phyloP scores from a whole-genome alignment of 345 rosid genomes.

The Pistacia vera region DNA sequence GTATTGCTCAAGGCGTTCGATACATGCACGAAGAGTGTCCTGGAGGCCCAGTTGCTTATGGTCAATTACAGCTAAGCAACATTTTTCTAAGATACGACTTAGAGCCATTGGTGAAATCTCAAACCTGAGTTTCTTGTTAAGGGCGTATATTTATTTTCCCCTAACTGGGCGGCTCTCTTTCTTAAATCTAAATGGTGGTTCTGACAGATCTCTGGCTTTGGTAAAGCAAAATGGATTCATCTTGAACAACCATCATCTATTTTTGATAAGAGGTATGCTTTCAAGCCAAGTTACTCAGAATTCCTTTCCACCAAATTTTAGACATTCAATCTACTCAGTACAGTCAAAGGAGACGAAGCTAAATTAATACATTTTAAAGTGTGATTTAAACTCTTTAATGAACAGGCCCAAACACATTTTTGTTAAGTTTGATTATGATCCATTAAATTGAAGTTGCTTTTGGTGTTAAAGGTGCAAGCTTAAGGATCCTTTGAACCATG shows the following conservation, averaged over 20 bases:
- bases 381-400: no score
- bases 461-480: conserved; percentile 20
- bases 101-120: conserved; percentile 36
- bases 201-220: conserved; percentile 42
- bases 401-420: neutral
- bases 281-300: neutral
- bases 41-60: conserved; percentile 35
- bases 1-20: conserved; percentile 33
- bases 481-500: conserved; percentile 18
- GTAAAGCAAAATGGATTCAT: conserved; percentile 35
- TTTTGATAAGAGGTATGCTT: conserved; percentile 26
- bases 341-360: no score
- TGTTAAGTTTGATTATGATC: neutral
- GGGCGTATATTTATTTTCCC: neutral
- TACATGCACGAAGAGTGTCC: conserved; percentile 48
- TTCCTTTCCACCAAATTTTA: neutral
- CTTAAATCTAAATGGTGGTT: conserved; percentile 1
- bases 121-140: neutral
- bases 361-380: no score
- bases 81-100: conserved; percentile 28
- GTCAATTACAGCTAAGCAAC: conserved; percentile 30
- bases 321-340: no score
- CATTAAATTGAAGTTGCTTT: neutral
- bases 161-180: neutral
- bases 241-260: conserved; percentile 15